These are phyloP conservation scores for Solanum bukasovii DNA, from an alignment of 257 asterid genomes.

Conservation along the genomic window DNA sequence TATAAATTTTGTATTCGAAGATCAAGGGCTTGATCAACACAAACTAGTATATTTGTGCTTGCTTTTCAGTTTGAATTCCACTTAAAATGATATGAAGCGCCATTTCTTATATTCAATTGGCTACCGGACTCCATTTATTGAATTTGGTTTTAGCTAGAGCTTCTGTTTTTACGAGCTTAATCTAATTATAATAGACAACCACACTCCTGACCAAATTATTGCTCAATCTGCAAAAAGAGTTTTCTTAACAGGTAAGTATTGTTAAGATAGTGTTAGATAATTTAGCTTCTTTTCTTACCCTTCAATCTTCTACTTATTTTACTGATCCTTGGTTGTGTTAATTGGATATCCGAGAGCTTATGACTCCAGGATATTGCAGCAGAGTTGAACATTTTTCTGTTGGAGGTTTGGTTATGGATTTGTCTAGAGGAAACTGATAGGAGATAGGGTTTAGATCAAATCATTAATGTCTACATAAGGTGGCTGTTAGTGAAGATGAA, in stretches of 20 bases:
- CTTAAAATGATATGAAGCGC: background rate
- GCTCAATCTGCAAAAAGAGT: conserved; percentile 40
- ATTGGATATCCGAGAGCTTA: conserved; percentile 30
- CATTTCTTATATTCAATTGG: background rate
- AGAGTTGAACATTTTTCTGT: background rate
- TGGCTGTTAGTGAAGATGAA: conserved; percentile 64
- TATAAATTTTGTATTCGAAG: background rate
- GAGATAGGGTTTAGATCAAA: conserved; percentile 47
- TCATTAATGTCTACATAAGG: conserved; percentile 37
- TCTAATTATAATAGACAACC: background rate
- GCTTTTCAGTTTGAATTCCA: background rate
- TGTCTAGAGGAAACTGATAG: conserved; percentile 69
- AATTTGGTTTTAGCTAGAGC: background rate
- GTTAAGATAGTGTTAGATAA: conserved; percentile 7
- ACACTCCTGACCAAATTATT: conserved; percentile 5
- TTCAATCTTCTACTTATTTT: conserved; percentile 51
- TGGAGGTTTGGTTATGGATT: conserved; percentile 70
- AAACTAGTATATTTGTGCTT: background rate
- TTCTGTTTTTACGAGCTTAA: background rate
- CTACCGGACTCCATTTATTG: background rate
- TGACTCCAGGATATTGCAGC: conserved; percentile 44
- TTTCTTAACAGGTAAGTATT: conserved; percentile 25
- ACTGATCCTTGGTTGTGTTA: background rate
- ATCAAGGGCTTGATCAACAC: background rate
- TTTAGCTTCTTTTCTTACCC: conserved; percentile 35